phyloP scores from a whole-genome alignment of 2,329 filamentous ascomycete species.

The Pseudopithomyces maydicus region DNA sequence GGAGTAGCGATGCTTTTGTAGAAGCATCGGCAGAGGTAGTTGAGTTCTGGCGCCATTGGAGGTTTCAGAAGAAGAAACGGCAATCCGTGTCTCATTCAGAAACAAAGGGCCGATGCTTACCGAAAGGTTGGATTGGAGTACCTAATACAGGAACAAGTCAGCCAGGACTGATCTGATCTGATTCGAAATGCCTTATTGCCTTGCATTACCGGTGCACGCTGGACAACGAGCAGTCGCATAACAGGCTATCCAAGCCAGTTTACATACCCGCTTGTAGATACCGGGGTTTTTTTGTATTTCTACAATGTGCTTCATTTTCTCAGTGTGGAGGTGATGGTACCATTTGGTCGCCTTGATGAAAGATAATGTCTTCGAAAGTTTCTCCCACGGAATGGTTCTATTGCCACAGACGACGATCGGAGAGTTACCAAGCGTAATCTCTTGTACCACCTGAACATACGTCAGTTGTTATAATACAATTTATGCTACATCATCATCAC shows the following conservation, averaged over 20 bases:
- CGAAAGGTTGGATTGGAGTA: conserved; percentile 18
- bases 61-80: conserved; percentile 6
- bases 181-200: no score
- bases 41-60: background rate
- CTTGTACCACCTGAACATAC: conserved; percentile 28
- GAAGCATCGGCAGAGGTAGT: conserved; percentile 23
- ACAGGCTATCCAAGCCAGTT: background rate
- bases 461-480: background rate
- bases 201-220: background rate
- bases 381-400: conserved; percentile 24
- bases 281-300: conserved; percentile 21
- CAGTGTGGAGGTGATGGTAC: conserved; percentile 33
- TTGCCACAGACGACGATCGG: conserved; percentile 25
- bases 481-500: conserved; percentile 1
- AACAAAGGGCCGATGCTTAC: conserved; percentile 29
- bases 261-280: conserved; percentile 20
- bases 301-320: conserved; percentile 28
- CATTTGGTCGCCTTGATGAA: conserved; percentile 29
- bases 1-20: conserved; percentile 30
- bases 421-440: conserved; percentile 30
- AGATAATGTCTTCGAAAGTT: conserved; percentile 26
- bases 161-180: background rate
- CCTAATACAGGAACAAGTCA: background rate
- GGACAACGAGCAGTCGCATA: background rate
- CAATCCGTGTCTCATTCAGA: conserved; percentile 25